Evolutionary conservation across 176 grass and related monocot genomes (phyloP).

Genomic region (Zea luxurians): DNA sequence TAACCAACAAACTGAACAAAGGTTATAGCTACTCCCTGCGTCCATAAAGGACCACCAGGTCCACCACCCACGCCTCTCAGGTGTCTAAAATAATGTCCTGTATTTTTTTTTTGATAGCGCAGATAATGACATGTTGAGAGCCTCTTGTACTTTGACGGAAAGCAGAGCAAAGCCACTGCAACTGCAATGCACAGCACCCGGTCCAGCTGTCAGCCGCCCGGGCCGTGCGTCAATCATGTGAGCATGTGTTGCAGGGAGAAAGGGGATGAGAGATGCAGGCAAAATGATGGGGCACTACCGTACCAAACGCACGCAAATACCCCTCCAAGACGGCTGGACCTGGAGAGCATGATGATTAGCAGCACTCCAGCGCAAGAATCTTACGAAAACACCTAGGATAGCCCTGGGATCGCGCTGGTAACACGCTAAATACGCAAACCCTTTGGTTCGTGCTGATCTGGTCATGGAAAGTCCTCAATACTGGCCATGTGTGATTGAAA

Average conservation of each 20-base stretch:
- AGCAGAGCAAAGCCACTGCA: background rate
- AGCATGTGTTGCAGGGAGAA: constrained; percentile 8
- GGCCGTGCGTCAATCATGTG: background rate
- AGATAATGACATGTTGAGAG: background rate
- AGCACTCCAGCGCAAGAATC: background rate
- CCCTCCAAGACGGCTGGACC: background rate
- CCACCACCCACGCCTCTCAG: constrained; percentile 1
- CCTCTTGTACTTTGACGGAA: background rate
- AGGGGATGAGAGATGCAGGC: background rate
- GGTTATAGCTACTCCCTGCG: background rate
- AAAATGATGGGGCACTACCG: constrained; percentile 23
- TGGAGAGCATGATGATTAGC: constrained; percentile 9
- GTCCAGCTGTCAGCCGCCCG: background rate
- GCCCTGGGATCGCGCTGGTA: constrained; percentile 1
- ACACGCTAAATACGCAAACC: background rate
- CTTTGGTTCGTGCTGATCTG: no score
- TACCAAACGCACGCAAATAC: background rate
- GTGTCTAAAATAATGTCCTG: background rate
- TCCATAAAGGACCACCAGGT: constrained; percentile 16
- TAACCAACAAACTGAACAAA: constrained; percentile 26
- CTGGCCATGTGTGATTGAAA: no score
- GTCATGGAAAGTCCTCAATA: no score
- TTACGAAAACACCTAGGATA: background rate
- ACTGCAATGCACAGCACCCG: background rate
- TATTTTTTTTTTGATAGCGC: no score